Evolutionary conservation across 2,329 filamentous ascomycete species (phyloP).

Genomic region (Parastagonospora avenae): DNA sequence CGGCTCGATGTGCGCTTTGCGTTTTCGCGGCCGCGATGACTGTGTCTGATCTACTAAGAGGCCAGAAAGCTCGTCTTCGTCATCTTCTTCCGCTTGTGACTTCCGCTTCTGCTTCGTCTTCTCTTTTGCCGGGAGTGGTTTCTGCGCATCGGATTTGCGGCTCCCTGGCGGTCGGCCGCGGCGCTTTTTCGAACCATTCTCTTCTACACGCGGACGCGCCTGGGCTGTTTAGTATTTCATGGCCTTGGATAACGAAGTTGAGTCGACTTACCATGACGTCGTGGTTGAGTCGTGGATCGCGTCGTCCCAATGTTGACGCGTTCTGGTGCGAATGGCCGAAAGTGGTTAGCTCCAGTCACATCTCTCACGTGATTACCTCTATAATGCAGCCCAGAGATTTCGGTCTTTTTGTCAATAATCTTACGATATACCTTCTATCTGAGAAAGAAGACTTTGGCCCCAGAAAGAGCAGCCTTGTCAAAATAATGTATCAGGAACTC

Average conservation of each 20-base stretch:
- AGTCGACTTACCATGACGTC: constrained; percentile 38
- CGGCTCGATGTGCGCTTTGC: constrained; percentile 18
- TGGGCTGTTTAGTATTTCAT: constrained; percentile 17
- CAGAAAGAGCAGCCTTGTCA: too few relatives aligned
- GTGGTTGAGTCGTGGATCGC: constrained; percentile 21
- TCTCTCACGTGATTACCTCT: not conserved
- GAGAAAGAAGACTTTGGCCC: too few relatives aligned
- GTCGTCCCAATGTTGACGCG: constrained; percentile 18
- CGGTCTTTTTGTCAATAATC: too few relatives aligned
- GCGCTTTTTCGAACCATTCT: constrained; percentile 20
- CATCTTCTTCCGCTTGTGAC: constrained; percentile 13
- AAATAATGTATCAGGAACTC: not conserved
- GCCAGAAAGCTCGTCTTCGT: constrained; percentile 16
- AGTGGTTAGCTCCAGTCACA: constrained; percentile 1
- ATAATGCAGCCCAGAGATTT: not conserved
- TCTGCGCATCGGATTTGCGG: constrained; percentile 21
- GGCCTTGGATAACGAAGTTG: not conserved
- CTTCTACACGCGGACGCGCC: constrained; percentile 30
- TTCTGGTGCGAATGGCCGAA: not conserved
- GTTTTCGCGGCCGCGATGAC: constrained; percentile 20
- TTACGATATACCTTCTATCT: not conserved
- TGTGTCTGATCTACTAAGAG: constrained; percentile 1
- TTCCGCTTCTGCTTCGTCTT: constrained; percentile 17
- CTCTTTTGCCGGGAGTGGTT: constrained; percentile 14
- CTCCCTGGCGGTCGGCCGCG: constrained; percentile 32